These are phyloP conservation scores for Ophiocordyceps camponoti-floridani DNA, from an alignment of 2,329 filamentous ascomycete species.

Conservation along the genomic window DNA sequence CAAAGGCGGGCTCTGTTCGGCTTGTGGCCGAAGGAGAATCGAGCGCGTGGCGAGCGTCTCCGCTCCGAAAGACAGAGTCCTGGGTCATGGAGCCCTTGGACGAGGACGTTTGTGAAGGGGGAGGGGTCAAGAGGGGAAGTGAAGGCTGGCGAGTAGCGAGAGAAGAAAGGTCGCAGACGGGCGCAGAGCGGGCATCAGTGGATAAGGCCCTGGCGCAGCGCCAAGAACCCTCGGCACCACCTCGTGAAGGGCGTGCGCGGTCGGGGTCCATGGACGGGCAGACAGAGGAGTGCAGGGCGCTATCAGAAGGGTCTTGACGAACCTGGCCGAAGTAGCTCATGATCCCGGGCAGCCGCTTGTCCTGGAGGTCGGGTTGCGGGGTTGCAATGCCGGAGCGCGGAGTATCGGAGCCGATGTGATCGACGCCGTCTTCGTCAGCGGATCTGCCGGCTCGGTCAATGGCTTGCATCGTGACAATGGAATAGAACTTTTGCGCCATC, in stretches of 20 bases:
- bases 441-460: conserved; percentile 38
- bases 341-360: conserved; percentile 91
- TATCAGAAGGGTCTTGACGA: conserved; percentile 65
- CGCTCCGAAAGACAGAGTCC: conserved; percentile 9
- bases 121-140: conserved; percentile 37
- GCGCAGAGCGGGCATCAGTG: conserved; percentile 2
- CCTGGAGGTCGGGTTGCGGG: conserved; percentile 79
- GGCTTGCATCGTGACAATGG: conserved; percentile 21
- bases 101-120: conserved; percentile 29
- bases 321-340: conserved; percentile 99
- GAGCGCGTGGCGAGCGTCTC: conserved; percentile 7
- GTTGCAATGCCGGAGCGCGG: conserved; percentile 85
- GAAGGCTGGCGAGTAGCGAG: conserved; percentile 8
- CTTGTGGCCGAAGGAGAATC: conserved; percentile 4
- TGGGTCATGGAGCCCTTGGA: conserved; percentile 13
- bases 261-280: conserved; percentile 8
- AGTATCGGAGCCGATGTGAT: conserved; percentile 69
- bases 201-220: conserved; percentile 6
- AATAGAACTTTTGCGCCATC: conserved; percentile 1
- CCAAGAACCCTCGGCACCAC: conserved; percentile 9
- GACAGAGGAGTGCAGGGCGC: conserved; percentile 17
- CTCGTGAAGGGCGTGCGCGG: conserved; percentile 12
- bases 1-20: conserved; percentile 1
- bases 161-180: conserved; percentile 7
- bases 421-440: conserved; percentile 51